These are phyloP conservation scores for Suhomyces chickasaworum DNA, from an alignment of 1,139 yeast species.

Conservation along the genomic window DNA sequence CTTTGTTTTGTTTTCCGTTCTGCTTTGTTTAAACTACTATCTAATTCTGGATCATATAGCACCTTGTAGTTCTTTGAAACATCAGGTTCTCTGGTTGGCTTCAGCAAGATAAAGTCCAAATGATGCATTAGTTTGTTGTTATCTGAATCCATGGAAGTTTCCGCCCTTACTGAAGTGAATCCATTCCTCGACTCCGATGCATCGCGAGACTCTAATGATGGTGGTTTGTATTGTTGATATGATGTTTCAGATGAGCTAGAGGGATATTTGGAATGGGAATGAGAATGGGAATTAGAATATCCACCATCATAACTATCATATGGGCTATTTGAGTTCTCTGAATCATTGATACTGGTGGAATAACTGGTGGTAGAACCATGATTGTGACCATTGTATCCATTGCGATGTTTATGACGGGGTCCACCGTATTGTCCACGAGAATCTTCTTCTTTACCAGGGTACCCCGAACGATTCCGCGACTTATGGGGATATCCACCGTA, in stretches of 20 bases:
- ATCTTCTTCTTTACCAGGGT: constrained; percentile 4
- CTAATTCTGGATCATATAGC: constrained; percentile 60
- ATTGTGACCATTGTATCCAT: background rate
- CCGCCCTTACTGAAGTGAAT: constrained; percentile 37
- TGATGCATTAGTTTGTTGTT: constrained; percentile 38
- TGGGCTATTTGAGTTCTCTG: background rate
- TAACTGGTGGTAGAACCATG: background rate
- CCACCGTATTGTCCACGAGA: constrained; percentile 1
- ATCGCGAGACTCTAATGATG: background rate
- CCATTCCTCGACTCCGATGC: constrained; percentile 20
- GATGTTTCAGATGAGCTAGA: background rate
- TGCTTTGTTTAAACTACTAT: constrained; percentile 25
- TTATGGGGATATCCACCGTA: constrained; percentile 4
- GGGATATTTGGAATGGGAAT: background rate
- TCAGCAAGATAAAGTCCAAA: constrained; percentile 22
- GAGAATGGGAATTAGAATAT: background rate
- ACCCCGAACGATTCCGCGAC: constrained; percentile 7
- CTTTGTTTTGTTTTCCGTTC: constrained; percentile 41
- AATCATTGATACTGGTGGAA: background rate
- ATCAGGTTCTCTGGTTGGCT: constrained; percentile 21
- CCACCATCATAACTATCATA: background rate
- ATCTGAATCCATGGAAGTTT: constrained; percentile 34
- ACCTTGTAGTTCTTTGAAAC: constrained; percentile 42
- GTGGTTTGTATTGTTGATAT: background rate
- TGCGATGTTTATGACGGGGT: background rate